These are phyloP conservation scores for Phytopythium cucurbitacearum DNA, from an alignment of 352 stramenopile genomes.

Conservation along the genomic window DNA sequence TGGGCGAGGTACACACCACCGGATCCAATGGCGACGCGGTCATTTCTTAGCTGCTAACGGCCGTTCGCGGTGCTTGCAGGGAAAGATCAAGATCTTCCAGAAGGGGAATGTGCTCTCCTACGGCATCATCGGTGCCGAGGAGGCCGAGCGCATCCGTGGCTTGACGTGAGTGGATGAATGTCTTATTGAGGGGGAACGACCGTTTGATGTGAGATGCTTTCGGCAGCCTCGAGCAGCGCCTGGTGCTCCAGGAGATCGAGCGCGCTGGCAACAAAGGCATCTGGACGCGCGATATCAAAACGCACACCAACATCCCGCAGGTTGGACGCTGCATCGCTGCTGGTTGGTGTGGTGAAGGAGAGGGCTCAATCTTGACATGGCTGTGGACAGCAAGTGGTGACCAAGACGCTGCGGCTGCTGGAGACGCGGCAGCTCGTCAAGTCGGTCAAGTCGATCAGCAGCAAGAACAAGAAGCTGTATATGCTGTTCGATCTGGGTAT, in stretches of 20 bases:
- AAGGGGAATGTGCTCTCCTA: slow-evolving; percentile 85
- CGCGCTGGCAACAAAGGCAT: slow-evolving; percentile 96
- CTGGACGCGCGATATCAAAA: slow-evolving; percentile 98
- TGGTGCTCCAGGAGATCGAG: slow-evolving; percentile 95
- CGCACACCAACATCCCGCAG: slow-evolving; percentile 96
- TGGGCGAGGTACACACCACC: slow-evolving; percentile 48
- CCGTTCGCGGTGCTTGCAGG: slow-evolving; percentile 16
- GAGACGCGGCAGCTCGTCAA: slow-evolving; percentile 97
- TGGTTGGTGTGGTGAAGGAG: not conserved
- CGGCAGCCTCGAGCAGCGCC: slow-evolving; percentile 70
- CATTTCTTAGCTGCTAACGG: not conserved
- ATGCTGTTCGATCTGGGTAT: slow-evolving; percentile 94
- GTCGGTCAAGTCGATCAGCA: slow-evolving; percentile 98
- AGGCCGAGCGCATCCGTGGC: slow-evolving; percentile 81
- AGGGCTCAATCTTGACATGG: slow-evolving; percentile 6
- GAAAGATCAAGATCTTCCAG: slow-evolving; percentile 88
- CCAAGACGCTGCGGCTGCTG: slow-evolving; percentile 97
- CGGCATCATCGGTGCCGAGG: slow-evolving; percentile 73
- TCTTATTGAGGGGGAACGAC: not conserved
- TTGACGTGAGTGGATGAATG: slow-evolving; percentile 52
- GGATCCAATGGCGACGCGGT: not conserved
- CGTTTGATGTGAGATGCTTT: slow-evolving; percentile 23
- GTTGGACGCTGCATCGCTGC: slow-evolving; percentile 7
- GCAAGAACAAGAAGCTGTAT: slow-evolving; percentile 99
- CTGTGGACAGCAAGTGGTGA: slow-evolving; percentile 89